Evolutionary conservation across 2,329 filamentous ascomycete genomes (phyloP), one percentile per base, ranked within the genome.

Genomic region (Pseudogymnoascus sp.): DNA sequence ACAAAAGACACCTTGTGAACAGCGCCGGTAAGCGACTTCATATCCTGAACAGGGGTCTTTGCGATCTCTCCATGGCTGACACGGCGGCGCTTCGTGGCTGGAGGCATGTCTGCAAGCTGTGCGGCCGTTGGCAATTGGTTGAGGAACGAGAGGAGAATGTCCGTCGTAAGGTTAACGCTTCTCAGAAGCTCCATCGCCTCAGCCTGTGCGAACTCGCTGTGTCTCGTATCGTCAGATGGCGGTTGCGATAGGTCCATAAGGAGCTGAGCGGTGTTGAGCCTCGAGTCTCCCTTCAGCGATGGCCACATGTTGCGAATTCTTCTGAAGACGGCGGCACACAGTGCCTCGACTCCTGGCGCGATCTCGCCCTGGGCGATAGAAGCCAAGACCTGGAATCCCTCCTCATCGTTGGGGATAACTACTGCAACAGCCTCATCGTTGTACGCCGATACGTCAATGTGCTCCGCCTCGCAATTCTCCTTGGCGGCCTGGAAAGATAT

Each of bases 1-100:
- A 97, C 90, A 71, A 96, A 86, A 0, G 93, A 96, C 63, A 93
- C 83, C 69, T 88, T 89, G 69, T 86, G 85, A 66, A 97, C 81
- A 5, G 87, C 83, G 59, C 82, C 81, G 67, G 83, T 84, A 31
- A 93, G 76, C 71, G 90, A 86, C 5, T 83, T 80, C 36, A 86
- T 84, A 63, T 86, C 83, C 67, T 86, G 84, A 37, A 83, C 81
- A 62, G 85, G 79, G 57, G 83, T 83, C 62, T 79, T 78, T 63
- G 85, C 82, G 68, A 84, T 82, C 67, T 90, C 88, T 14, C 84
- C 87, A 63, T 88, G 85, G 75, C 90, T 96, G 0, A 86, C 91
- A 63, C 91, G 84, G 71, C 91, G 86, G 66, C 91, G 83, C 79
- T 96, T 96, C 67, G 87, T 87, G 1, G 89, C 83, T 8, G 89